These are phyloP conservation scores for Aquilaria malaccensis DNA, from an alignment of 345 rosid species.

Conservation along the genomic window DNA sequence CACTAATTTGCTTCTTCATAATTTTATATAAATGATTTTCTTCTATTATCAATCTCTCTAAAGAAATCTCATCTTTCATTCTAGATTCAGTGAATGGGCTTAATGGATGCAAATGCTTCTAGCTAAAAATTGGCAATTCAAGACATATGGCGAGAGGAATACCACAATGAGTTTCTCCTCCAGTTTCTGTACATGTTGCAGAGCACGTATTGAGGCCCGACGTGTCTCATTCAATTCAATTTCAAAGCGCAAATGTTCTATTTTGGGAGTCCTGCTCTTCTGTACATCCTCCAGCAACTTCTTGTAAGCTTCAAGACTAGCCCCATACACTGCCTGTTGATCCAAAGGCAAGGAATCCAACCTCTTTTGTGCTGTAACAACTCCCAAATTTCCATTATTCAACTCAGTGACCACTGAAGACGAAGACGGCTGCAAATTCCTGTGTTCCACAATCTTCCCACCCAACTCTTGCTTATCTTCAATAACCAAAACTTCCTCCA, in stretches of 20 bases:
- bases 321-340: slow-evolving; percentile 13
- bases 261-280: slow-evolving; percentile 14
- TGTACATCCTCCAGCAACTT: slow-evolving; percentile 17
- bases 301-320: slow-evolving; percentile 21
- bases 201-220: not conserved
- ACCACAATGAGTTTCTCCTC: not conserved
- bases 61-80: not conserved
- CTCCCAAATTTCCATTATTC: slow-evolving; percentile 12
- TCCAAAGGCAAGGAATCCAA: slow-evolving; percentile 7
- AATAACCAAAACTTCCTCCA: slow-evolving; percentile 13
- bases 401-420: slow-evolving; percentile 6
- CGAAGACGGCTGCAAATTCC: not conserved
- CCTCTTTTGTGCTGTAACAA: slow-evolving; percentile 7
- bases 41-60: not conserved
- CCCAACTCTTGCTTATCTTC: not conserved
- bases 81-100: not conserved
- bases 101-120: too few relatives aligned
- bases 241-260: slow-evolving; percentile 20
- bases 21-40: not conserved
- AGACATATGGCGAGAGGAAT: not conserved
- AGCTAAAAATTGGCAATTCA: not conserved
- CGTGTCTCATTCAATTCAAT: not conserved
- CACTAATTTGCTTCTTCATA: not conserved
- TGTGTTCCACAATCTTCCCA: slow-evolving; percentile 5
- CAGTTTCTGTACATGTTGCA: not conserved